These are phyloP conservation scores for Hypoxylon sp. DNA, from an alignment of 2,329 filamentous ascomycete genomes.

Conservation along the genomic window DNA sequence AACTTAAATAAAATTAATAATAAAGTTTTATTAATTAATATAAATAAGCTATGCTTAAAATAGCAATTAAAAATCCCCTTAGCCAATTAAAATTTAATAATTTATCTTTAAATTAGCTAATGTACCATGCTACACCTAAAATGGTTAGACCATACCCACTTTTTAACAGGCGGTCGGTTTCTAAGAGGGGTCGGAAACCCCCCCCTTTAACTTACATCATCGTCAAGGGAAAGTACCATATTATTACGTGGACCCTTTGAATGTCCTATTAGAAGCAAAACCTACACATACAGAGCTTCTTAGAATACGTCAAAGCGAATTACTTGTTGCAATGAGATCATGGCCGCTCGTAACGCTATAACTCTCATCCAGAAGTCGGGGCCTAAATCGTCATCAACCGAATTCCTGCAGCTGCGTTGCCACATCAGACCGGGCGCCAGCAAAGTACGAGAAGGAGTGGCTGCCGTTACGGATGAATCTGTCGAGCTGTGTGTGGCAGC, in stretches of 20 bases:
- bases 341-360: slow-evolving; percentile 64
- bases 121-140: too few relatives aligned
- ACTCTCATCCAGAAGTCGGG: slow-evolving; percentile 63
- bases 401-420: slow-evolving; percentile 72
- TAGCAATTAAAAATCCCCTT: too few relatives aligned
- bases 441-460: slow-evolving; percentile 73
- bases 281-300: background rate
- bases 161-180: too few relatives aligned
- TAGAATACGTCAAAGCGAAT: background rate
- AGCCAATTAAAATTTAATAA: too few relatives aligned
- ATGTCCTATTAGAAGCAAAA: background rate
- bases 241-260: slow-evolving; percentile 1
- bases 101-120: too few relatives aligned
- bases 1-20: too few relatives aligned
- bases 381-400: slow-evolving; percentile 36
- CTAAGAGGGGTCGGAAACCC: too few relatives aligned
- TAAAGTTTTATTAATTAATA: too few relatives aligned
- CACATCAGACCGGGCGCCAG: slow-evolving; percentile 77
- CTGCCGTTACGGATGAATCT: slow-evolving; percentile 67
- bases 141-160: too few relatives aligned
- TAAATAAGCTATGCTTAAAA: too few relatives aligned
- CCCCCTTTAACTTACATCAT: too few relatives aligned
- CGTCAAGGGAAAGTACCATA: background rate
- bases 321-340: slow-evolving; percentile 39
- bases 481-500: slow-evolving; percentile 78